These are phyloP conservation scores for Leptographium radiaticola DNA, from an alignment of 2,329 filamentous ascomycete species.

Conservation along the genomic window DNA sequence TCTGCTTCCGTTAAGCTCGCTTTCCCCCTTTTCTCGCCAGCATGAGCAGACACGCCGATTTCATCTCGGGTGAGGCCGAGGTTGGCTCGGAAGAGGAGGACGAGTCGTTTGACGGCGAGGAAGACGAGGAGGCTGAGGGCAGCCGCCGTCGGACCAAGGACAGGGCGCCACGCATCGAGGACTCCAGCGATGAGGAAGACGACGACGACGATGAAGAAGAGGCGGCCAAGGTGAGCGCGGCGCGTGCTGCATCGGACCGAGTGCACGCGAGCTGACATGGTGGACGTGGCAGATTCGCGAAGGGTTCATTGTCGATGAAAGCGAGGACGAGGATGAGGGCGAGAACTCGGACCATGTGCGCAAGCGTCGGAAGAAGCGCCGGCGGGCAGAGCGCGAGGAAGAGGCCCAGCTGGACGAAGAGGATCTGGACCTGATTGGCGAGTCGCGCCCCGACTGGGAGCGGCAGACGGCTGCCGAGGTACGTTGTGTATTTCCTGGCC, in stretches of 20 bases:
- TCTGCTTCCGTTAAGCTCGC: not conserved
- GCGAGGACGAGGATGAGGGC: slow-evolving; percentile 61
- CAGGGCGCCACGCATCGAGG: slow-evolving; percentile 42
- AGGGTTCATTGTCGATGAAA: slow-evolving; percentile 93
- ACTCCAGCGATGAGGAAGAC: slow-evolving; percentile 86
- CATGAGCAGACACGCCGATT: slow-evolving; percentile 54
- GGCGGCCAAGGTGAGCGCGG: slow-evolving; percentile 48
- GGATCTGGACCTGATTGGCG: slow-evolving; percentile 87
- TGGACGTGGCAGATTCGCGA: slow-evolving; percentile 55
- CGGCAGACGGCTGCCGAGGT: slow-evolving; percentile 58
- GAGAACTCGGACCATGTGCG: slow-evolving; percentile 40
- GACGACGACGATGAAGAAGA: slow-evolving; percentile 87
- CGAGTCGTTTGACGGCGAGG: slow-evolving; percentile 69
- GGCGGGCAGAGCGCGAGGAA: slow-evolving; percentile 61
- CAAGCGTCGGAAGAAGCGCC: slow-evolving; percentile 63
- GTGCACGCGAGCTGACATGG: not conserved
- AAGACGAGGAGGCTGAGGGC: slow-evolving; percentile 62
- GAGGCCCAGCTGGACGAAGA: slow-evolving; percentile 91
- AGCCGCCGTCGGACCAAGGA: slow-evolving; percentile 28
- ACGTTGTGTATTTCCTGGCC: slow-evolving; percentile 18
- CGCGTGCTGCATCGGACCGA: slow-evolving; percentile 11
- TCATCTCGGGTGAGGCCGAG: slow-evolving; percentile 77
- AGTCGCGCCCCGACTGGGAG: slow-evolving; percentile 59
- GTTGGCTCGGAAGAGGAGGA: slow-evolving; percentile 78
- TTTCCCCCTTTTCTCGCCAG: slow-evolving; percentile 15